Conservation (phyloP, 2,329 filamentous ascomycete species). For the Microdochium nivale region DNA sequence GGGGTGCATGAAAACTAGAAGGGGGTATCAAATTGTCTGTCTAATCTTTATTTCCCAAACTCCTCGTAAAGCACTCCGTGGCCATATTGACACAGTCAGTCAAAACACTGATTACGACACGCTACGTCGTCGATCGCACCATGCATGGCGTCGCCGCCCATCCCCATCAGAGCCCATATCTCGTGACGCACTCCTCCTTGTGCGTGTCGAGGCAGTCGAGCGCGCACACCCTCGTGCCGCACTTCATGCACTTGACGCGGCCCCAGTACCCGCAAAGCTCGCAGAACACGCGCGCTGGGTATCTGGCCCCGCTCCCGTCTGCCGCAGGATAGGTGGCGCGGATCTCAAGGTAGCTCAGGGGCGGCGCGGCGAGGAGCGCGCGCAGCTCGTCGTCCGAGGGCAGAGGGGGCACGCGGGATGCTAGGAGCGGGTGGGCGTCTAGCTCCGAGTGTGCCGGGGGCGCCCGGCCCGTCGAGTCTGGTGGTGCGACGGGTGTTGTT, state of each 20-base stretch:
- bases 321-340: conserved; percentile 34
- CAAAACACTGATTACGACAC: too few relatives aligned
- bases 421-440: conserved; percentile 50
- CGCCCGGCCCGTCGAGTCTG: conserved; percentile 16
- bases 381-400: conserved; percentile 55
- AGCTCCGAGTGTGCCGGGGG: conserved; percentile 29
- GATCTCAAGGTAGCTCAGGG: conserved; percentile 61
- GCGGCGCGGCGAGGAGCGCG: conserved; percentile 52
- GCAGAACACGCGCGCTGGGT: conserved; percentile 60
- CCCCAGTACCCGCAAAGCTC: conserved; percentile 81
- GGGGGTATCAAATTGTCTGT: not conserved
- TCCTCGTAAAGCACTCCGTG: too few relatives aligned
- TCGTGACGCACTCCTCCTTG: conserved; percentile 60
- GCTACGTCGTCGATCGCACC: too few relatives aligned
- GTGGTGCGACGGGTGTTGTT: not conserved
- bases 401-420: conserved; percentile 46
- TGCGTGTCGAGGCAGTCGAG: conserved; percentile 66
- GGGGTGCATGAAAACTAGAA: conserved; percentile 1
- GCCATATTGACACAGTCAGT: too few relatives aligned
- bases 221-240: conserved; percentile 69
- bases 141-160: too few relatives aligned
- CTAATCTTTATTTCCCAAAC: not conserved
- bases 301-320: conserved; percentile 19
- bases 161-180: conserved; percentile 49
- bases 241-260: conserved; percentile 65